Conservation (phyloP, 352 stramenopile genomes). For the Thalassiosira tumida region DNA sequence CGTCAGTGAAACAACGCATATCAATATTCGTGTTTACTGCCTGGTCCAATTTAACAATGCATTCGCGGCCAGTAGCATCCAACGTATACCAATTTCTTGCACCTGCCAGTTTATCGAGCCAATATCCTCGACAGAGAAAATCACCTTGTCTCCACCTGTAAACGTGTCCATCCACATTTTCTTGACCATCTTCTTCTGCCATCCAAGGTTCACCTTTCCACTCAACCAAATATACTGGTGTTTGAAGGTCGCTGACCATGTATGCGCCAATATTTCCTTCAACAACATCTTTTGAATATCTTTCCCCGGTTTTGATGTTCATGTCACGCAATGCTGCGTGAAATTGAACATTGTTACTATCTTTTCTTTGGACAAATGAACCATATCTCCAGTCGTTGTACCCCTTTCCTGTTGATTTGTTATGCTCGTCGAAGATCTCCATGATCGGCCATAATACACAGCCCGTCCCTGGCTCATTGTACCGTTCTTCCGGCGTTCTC, state of each 20-base stretch:
- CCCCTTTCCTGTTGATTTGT: background rate
- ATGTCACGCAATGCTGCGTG: background rate
- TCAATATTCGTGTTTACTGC: background rate
- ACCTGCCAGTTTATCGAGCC: conserved; percentile 7
- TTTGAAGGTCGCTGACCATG: background rate
- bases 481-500: background rate
- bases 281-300: background rate
- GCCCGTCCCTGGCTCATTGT: background rate
- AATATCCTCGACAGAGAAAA: background rate
- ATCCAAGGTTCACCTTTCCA: background rate
- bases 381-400: background rate
- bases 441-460: background rate
- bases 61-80: background rate
- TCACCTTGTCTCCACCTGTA: background rate
- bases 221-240: background rate
- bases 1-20: background rate
- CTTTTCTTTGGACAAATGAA: background rate
- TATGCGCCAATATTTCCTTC: background rate
- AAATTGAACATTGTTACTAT: background rate
- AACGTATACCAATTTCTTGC: background rate
- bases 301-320: background rate
- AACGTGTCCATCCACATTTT: background rate
- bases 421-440: background rate
- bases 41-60: conserved; percentile 14
- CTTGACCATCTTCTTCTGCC: background rate